Percentiles rank a stretch among this genome's conserved stretches.
phyloP scores from a whole-genome alignment of 495 filamentous ascomycete genomes.

The Cladorrhinum samala region DNA sequence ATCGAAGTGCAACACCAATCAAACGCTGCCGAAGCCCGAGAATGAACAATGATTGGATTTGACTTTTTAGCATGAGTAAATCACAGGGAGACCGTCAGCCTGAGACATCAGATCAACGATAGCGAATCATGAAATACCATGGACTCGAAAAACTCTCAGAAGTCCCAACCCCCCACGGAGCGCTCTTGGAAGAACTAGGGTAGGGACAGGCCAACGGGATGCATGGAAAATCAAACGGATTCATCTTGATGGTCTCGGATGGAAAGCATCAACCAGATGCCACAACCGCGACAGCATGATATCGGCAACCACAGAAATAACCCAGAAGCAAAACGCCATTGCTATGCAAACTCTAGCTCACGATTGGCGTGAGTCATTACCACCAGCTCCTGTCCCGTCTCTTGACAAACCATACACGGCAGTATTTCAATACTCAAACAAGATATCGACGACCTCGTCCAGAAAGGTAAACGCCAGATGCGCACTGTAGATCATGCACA shows the following conservation, averaged over 20 bases:
- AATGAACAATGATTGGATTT: too few relatives aligned
- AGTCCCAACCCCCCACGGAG: background rate
- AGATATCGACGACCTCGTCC: constrained; percentile 67
- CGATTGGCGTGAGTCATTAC: too few relatives aligned
- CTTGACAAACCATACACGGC: background rate
- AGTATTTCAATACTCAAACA: constrained; percentile 52
- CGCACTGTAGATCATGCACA: constrained; percentile 42
- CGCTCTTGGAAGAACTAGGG: background rate
- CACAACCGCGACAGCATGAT: too few relatives aligned
- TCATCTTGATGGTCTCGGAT: too few relatives aligned
- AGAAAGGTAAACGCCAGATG: constrained; percentile 73
- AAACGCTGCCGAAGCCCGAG: background rate
- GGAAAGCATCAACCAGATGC: too few relatives aligned
- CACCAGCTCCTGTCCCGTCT: too few relatives aligned
- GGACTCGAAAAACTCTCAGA: background rate
- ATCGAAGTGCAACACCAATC: background rate
- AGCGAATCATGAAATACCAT: too few relatives aligned
- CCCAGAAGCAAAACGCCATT: constrained; percentile 1
- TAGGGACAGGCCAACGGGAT: background rate
- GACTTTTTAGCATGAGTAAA: too few relatives aligned
- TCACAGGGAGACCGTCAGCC: too few relatives aligned
- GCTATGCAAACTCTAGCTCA: constrained; percentile 4
- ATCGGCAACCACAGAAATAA: background rate
- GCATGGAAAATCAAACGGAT: too few relatives aligned
- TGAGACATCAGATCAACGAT: too few relatives aligned